Conservation (phyloP, 2,329 filamentous ascomycete species). For the Trichoderma semiorbis region DNA sequence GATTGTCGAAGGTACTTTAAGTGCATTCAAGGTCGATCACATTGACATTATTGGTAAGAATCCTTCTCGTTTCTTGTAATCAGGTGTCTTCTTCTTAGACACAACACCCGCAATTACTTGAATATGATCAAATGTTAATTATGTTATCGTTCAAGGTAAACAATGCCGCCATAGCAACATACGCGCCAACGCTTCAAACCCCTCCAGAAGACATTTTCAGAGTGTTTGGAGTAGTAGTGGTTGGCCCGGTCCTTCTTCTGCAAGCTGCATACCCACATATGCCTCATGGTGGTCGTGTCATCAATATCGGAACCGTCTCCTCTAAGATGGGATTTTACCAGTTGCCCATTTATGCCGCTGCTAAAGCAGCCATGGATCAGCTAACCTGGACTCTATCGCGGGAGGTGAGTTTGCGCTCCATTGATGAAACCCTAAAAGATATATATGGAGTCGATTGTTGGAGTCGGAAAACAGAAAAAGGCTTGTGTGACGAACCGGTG, state of each 20-base stretch:
- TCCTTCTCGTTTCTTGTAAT: not conserved
- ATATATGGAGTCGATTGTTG: not conserved
- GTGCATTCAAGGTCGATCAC: not conserved
- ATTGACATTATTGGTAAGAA: not conserved
- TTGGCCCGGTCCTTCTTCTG: not conserved
- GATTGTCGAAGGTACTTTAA: not conserved
- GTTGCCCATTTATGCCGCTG: not conserved
- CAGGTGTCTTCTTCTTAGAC: fast-evolving
- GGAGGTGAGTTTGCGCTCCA: not conserved
- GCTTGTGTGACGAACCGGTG: too few relatives aligned
- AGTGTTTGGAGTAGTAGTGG: not conserved
- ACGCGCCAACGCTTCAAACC: not conserved
- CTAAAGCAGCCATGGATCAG: not conserved
- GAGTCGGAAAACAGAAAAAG: not conserved
- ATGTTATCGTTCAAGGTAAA: not conserved
- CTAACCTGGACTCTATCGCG: not conserved
- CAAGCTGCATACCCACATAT: not conserved
- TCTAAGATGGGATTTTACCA: not conserved
- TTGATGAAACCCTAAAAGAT: not conserved
- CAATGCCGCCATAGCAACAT: not conserved
- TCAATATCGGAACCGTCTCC: not conserved
- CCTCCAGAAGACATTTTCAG: not conserved
- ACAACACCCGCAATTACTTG: not conserved
- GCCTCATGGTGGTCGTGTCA: not conserved
- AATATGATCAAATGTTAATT: not conserved